Conservation (phyloP, 331 rosid genomes). For the Pyracantha coccinea region DNA sequence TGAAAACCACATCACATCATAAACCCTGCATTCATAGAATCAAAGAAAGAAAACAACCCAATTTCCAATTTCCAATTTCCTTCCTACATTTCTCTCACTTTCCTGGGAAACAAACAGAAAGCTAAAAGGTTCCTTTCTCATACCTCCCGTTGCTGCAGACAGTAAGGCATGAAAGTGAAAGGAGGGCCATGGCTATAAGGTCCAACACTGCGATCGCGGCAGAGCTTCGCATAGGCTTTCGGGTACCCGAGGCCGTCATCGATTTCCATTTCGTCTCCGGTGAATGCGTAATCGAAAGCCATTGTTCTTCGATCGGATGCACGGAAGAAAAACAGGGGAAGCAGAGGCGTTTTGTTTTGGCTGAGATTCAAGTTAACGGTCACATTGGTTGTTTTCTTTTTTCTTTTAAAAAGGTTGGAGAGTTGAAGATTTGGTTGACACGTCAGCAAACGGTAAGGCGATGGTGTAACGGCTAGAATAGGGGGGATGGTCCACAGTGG, state of each 20-base stretch:
- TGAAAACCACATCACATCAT: constrained; percentile 7
- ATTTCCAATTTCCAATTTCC: background rate
- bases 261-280: constrained; percentile 49
- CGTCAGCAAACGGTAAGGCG: constrained; percentile 6
- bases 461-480: constrained; percentile 36
- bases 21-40: background rate
- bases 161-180: constrained; percentile 63
- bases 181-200: constrained; percentile 79
- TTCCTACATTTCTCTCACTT: background rate
- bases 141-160: constrained; percentile 70
- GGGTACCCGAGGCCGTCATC: constrained; percentile 80
- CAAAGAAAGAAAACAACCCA: background rate
- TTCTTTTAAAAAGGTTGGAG: background rate
- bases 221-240: constrained; percentile 61
- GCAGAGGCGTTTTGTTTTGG: background rate
- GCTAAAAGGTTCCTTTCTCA: background rate
- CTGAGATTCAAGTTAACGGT: constrained; percentile 41
- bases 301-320: constrained; percentile 18
- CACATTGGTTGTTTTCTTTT: constrained; percentile 15
- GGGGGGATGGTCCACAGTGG: constrained; percentile 18
- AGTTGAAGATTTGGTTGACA: constrained; percentile 14
- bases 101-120: background rate
- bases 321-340: constrained; percentile 13
- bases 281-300: constrained; percentile 51
- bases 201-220: constrained; percentile 42